Evolutionary conservation across 768 basidiomycete species (phyloP).

Genomic region (Tulasnella sp.): DNA sequence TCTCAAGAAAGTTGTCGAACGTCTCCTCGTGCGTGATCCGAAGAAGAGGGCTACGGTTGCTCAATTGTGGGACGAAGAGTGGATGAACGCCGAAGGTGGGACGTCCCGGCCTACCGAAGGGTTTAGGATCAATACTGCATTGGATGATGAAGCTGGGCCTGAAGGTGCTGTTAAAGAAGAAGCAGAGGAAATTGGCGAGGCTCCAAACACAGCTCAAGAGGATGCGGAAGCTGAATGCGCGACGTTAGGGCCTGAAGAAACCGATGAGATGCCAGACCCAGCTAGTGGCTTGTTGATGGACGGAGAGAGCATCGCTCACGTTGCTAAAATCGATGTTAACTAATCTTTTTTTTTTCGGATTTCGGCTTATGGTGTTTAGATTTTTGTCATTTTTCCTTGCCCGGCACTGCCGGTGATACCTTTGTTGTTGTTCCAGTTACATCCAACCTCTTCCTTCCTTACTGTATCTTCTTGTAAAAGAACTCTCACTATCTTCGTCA

Average conservation of each 20-base stretch:
- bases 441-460: no score
- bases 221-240: neutral
- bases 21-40: constrained; percentile 60
- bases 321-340: constrained; percentile 7
- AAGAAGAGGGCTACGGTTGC: constrained; percentile 46
- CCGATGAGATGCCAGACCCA: neutral
- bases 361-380: neutral
- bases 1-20: constrained; percentile 43
- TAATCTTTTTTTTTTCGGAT: neutral
- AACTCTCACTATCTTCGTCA: neutral
- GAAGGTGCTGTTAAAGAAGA: neutral
- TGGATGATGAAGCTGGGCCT: neutral
- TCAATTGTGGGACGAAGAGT: constrained; percentile 47
- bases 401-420: neutral
- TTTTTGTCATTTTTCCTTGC: neutral
- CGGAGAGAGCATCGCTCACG: constrained; percentile 6
- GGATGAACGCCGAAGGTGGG: constrained; percentile 34
- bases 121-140: neutral
- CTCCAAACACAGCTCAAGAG: neutral
- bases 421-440: no score
- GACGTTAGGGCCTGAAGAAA: neutral
- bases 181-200: neutral
- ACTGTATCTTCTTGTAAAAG: neutral
- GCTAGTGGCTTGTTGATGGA: constrained; percentile 6
- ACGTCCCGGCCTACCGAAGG: constrained; percentile 19